Percentiles rank a stretch among this genome's conserved stretches.
phyloP scores from a whole-genome alignment of 352 stramenopile genomes.

The Pythium rishiriense region DNA sequence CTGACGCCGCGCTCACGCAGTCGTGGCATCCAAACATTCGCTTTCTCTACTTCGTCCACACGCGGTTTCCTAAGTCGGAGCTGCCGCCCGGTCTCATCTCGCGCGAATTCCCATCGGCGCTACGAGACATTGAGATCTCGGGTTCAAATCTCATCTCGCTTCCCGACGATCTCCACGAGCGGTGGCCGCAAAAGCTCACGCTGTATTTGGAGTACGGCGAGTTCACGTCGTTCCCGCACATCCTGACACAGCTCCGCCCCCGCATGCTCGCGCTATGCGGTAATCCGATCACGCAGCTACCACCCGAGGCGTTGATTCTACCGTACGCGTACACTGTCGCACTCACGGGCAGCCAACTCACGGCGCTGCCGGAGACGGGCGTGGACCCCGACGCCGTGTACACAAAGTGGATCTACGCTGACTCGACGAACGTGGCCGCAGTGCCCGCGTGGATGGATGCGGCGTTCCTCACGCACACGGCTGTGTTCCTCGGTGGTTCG shows the following conservation, averaged over 20 bases:
- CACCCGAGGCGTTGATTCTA: constrained; percentile 1
- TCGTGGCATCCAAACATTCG: constrained; percentile 1
- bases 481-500: constrained; percentile 10
- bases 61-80: constrained; percentile 7
- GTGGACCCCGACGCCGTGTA: neutral
- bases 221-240: constrained; percentile 5
- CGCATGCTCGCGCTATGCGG: constrained; percentile 14
- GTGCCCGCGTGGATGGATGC: constrained; percentile 23
- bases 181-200: constrained; percentile 9
- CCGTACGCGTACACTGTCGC: constrained; percentile 7
- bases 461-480: constrained; percentile 1
- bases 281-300: constrained; percentile 8
- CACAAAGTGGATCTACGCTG: constrained; percentile 6
- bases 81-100: constrained; percentile 9
- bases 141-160: constrained; percentile 11
- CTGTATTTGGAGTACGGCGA: constrained; percentile 12
- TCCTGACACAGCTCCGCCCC: neutral
- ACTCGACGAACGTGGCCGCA: constrained; percentile 5
- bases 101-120: neutral
- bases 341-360: constrained; percentile 9
- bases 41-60: constrained; percentile 7
- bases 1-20: constrained; percentile 11
- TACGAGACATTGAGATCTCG: constrained; percentile 19
- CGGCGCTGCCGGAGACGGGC: constrained; percentile 2
- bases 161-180: constrained; percentile 11